Base-by-base conservation (phyloP, 2,329 filamentous ascomycete species). In the Clarireedia hainanense region DNA sequence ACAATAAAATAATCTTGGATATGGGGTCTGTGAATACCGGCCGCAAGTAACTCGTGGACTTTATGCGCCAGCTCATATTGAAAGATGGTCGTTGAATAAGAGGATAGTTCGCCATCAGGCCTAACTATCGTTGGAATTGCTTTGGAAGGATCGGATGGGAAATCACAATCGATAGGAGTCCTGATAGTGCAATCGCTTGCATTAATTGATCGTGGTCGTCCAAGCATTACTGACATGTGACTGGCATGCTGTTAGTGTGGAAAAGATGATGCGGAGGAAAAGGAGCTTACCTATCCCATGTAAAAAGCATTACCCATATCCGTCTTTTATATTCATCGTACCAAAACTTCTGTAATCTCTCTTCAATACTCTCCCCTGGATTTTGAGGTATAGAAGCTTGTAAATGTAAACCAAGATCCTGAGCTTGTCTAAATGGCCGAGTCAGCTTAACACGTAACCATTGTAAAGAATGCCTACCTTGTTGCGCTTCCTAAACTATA, bases 141-240 rank as follows among this genome's bases (percentile, higher is more conserved):
- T 9, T 24, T 54, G 9, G 45, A 43, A 3, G 51, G 58, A 20
- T 60, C 48, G n/a, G 37, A 26, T 17, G 56, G 52, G 7, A 60
- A 48, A 23, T 43, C 49, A 27, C 47, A 55, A 23, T 60, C 58
- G 7, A 56, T 47, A 30, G 58, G 58, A 24, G 49, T 20, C 15
- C 48, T 27, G 17, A 56, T 47, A 24, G 50, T 49, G 43, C 58
- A 60, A 24, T 60, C 58, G 30, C 48, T 43, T 17, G 52, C 48
- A 47, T 60, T 60, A 4, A 60, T 58, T n/a, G 51, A 46, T 24
- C 56, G 24, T 37, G 58, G 58, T 23, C 56, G 49, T 15, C 58
- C 58, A 15, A 60, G 50, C 26, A 58, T 47, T 12, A 53, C 20
- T 12, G 52, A 52, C 57, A 59, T 59, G 17, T 59, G 45, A 37